Base-by-base conservation (phyloP, 768 basidiomycete genomes). In the Serendipita indica region DNA sequence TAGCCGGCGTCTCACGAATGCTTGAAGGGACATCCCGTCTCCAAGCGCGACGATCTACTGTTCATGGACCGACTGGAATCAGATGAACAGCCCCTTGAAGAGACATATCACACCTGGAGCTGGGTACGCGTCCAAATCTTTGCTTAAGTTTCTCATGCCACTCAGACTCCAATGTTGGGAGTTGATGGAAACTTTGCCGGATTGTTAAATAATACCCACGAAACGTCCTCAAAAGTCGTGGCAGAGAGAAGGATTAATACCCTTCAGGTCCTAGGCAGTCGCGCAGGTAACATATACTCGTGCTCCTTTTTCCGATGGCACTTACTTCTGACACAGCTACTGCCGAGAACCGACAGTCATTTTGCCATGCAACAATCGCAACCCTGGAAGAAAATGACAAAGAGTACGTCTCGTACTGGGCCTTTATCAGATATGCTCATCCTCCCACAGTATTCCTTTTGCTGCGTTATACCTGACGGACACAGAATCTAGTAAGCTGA, bases 171-270 rank as follows among this genome's bases (percentile, higher is more conserved):
- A 2, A 60, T 66, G 22, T 33, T 43, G 22, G 58, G 35, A 3
- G 59, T 62, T 20, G 61, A 64, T 37, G 65, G 65, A 2, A 45
- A 39, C 3, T 37, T 65, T 27, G 65, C 41, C 25, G 65, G 65
- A 5, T 49, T 64, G 3, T 57, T 63, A 22, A 66, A 66, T 33
- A 57, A 52, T 3, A 64, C 60, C 10, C 39, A 39, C 30, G 65
- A 66, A 45, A 66, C 66, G 3, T 65, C 65, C 3, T 35, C 59
- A 30, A 65, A 66, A 57, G 63, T 66, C 16, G 41, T 66, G 5
- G 63, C 66, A 28, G 65, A 62, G 32, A 62, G 65, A 3, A 49
- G 65, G 27, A 28, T 66, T 32, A 46, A 61, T 14, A 58, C 59
- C 4, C 59, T 66, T n/a, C 62, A 65, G 4, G 34, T 56, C 33